A percentile compares a stretch with the other conserved stretches of the same genome.
These are phyloP conservation scores for Leccinellum albellum DNA, from an alignment of 768 basidiomycete genomes.

Conservation along the genomic window DNA sequence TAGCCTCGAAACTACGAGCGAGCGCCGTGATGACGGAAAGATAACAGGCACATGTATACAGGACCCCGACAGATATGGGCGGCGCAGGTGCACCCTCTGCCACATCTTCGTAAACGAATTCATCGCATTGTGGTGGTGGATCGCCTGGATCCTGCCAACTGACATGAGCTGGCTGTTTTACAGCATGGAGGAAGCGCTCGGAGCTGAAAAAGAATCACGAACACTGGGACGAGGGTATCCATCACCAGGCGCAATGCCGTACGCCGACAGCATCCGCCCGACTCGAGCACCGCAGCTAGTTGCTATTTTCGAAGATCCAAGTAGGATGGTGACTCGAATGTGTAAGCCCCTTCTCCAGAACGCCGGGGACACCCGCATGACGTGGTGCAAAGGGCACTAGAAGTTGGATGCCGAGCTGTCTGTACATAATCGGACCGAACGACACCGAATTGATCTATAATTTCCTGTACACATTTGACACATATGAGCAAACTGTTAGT, in stretches of 20 bases:
- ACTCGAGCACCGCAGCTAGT: neutral
- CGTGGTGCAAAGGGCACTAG: neutral
- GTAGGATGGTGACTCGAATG: neutral
- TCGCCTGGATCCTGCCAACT: neutral
- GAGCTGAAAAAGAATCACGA: neutral
- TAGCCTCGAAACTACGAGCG: conserved; percentile 9
- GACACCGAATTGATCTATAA: neutral
- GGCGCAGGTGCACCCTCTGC: conserved; percentile 11
- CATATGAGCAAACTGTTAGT: neutral
- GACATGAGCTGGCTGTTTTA: neutral
- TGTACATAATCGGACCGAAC: conserved; percentile 2
- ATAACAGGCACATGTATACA: conserved; percentile 16
- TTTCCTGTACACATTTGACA: conserved; percentile 13
- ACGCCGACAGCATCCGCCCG: neutral
- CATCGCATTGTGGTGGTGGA: neutral
- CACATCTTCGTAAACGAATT: neutral
- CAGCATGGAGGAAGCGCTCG: neutral
- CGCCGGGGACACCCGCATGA: neutral
- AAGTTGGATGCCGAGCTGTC: neutral
- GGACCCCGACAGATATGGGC: conserved; percentile 18
- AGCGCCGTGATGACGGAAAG: neutral
- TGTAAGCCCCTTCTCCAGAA: neutral
- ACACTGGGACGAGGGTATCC: conserved; percentile 3
- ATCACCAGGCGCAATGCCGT: neutral
- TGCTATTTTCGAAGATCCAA: neutral